Evolutionary conservation across 805 yeast species (phyloP).

Genomic region (Torulaspora delbrueckii): DNA sequence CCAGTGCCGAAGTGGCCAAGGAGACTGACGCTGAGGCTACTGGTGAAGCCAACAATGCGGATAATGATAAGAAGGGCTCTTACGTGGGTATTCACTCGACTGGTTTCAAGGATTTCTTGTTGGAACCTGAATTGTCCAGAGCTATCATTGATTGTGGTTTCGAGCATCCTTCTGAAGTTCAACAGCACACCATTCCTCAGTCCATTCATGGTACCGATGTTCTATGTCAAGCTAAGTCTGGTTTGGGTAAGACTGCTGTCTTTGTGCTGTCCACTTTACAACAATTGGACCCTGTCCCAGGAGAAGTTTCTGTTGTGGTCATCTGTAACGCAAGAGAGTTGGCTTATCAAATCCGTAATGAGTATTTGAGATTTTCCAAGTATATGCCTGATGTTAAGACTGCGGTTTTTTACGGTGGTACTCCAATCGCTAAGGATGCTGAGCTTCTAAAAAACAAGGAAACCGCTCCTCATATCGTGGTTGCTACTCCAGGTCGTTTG

Average conservation of each 20-base stretch:
- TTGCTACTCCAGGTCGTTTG: conserved; percentile 97
- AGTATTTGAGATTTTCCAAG: conserved; percentile 94
- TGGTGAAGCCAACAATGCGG: conserved; percentile 43
- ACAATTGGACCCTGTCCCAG: conserved; percentile 95
- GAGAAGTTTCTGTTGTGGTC: conserved; percentile 91
- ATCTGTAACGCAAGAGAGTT: conserved; percentile 98
- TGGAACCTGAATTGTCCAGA: conserved; percentile 94
- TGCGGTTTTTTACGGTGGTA: conserved; percentile 96
- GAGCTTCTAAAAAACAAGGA: conserved; percentile 88
- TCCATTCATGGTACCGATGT: conserved; percentile 97
- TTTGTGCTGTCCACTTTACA: conserved; percentile 93
- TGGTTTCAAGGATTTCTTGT: conserved; percentile 94
- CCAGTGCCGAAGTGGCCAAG: conserved; percentile 21
- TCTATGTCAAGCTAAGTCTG: conserved; percentile 98
- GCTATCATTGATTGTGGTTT: conserved; percentile 99
- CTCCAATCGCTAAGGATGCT: conserved; percentile 75
- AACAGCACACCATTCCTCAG: conserved; percentile 97
- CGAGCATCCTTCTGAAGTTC: conserved; percentile 99
- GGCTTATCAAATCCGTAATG: conserved; percentile 97
- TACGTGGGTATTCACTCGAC: conserved; percentile 98
- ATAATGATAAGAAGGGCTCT: conserved; percentile 87
- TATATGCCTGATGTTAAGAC: conserved; percentile 97
- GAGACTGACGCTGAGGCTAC: conserved; percentile 24
- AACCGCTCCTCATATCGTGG: conserved; percentile 92
- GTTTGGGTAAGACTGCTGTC: conserved; percentile 98